Percentiles rank a stretch among this genome's conserved stretches.
Evolutionary conservation across 306 rosid genomes (phyloP).

Genomic region (Citrullus colocynthis): DNA sequence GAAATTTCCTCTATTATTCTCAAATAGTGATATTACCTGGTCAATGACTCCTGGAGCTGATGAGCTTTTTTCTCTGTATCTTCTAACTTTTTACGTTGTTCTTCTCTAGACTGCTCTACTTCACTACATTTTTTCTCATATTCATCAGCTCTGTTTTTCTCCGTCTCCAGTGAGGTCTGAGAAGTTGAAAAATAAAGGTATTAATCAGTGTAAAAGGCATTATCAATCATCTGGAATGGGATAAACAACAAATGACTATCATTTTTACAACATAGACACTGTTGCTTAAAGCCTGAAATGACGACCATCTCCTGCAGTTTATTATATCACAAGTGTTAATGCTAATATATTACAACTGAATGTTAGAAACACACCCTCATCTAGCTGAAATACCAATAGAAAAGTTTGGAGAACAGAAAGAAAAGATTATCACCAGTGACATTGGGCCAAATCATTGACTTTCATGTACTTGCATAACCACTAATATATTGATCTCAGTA

Average conservation of each 20-base stretch:
- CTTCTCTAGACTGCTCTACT: conserved; percentile 66
- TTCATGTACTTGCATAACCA: background rate
- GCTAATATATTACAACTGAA: background rate
- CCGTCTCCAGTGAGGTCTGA: conserved; percentile 60
- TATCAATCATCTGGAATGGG: conserved; percentile 7
- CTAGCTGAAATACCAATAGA: background rate
- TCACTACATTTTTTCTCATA: conserved; percentile 49
- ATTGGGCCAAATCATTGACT: background rate
- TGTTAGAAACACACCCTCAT: background rate
- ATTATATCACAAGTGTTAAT: background rate
- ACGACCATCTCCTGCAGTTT: background rate
- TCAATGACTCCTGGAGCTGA: conserved; percentile 88
- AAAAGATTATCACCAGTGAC: background rate
- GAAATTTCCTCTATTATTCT: conserved; percentile 8
- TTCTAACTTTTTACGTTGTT: conserved; percentile 61
- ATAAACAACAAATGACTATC: background rate
- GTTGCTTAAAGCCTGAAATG: background rate
- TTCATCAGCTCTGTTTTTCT: conserved; percentile 52
- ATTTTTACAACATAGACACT: background rate
- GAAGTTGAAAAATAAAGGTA: conserved; percentile 42
- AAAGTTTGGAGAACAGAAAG: background rate
- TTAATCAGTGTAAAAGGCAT: conserved; percentile 16
- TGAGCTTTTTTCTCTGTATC: conserved; percentile 64
- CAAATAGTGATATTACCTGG: conserved; percentile 60
- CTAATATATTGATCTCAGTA: background rate